Evolutionary conservation across 208 protist species (phyloP), one percentile per base, ranked within the genome.

Genomic region (Porcisia hertigi): DNA sequence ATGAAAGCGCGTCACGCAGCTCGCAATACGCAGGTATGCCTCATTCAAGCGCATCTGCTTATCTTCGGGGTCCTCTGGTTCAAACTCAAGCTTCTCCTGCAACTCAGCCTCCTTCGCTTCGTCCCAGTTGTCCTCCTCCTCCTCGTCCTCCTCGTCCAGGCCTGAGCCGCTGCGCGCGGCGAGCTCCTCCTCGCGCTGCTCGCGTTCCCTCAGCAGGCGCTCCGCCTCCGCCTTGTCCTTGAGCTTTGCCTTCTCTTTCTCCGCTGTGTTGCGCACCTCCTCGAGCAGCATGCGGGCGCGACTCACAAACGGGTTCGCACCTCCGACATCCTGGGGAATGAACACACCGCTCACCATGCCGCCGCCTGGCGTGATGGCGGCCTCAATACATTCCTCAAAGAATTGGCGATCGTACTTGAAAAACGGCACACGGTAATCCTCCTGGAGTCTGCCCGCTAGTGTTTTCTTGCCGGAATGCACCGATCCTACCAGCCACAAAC

Each of bases 21-120:
- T 89, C 1, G 90, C 88, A 25, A 98, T 88, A 70, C 89, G 88
- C 60, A 95, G 75, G 76, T 94, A 95, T n/a, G 94, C 80, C 85
- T 96, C 89, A 65, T 69, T 92, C 43, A 98, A 75, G 12, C 94
- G 92, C 55, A 86, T 71, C 53, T 96, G 82, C 76, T 91, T 89
- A 12, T 91, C 92, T 73, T 96, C 89, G 20, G 90, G 84, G 30
- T 92, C 90, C 76, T 98, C 92, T n/a, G 94, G 87, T 75, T 98
- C 94, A 69, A 90, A 97, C 63, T 95, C 91, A 0, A 94, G 81
- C 49, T 87, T 71, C 75, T 87, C 82, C 52, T 90, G 87, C 30
- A 96, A 80, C 25, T 75, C 82, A 41, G 86, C 90, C 83, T 96
- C 91, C 11, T 84, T 85, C 45, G 94, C 92, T 64, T 94, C 92